Evolutionary conservation across 2,329 filamentous ascomycete genomes (phyloP).

Genomic region (Diplodia mutila): DNA sequence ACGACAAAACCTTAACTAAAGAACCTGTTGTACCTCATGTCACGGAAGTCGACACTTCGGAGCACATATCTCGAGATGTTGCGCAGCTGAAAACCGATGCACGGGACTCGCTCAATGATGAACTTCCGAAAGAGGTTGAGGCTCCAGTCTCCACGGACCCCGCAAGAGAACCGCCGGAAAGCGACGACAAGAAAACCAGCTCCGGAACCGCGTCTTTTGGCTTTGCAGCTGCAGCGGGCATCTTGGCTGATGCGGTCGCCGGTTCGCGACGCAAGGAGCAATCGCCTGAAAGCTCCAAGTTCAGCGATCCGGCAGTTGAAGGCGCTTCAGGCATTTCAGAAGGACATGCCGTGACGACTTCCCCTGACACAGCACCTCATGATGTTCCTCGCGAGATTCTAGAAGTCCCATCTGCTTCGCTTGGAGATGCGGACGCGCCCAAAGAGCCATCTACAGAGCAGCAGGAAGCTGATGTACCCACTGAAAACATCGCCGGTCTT

Average conservation of each 20-base stretch:
- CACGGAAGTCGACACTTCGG: background rate
- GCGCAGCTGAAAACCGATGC: background rate
- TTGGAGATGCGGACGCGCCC: background rate
- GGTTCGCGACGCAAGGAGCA: background rate
- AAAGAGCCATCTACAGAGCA: background rate
- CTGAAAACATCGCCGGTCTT: background rate
- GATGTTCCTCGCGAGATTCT: background rate
- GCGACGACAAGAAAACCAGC: background rate
- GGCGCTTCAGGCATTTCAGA: background rate
- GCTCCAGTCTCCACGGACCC: background rate
- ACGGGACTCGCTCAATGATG: background rate
- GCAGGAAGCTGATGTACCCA: background rate
- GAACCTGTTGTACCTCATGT: background rate
- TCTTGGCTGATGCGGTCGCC: background rate
- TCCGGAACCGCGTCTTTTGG: background rate
- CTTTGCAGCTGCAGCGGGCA: constrained; percentile 10
- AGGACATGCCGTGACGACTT: background rate
- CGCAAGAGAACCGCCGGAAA: background rate
- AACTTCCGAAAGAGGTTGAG: background rate
- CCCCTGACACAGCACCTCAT: background rate
- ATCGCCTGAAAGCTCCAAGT: background rate
- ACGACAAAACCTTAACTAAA: background rate
- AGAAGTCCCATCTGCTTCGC: background rate
- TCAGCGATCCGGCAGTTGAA: background rate
- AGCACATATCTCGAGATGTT: background rate